Percentiles rank a stretch among this genome's conserved stretches.
phyloP scores from a whole-genome alignment of 257 asterid genomes.

The Jasminum sambac region DNA sequence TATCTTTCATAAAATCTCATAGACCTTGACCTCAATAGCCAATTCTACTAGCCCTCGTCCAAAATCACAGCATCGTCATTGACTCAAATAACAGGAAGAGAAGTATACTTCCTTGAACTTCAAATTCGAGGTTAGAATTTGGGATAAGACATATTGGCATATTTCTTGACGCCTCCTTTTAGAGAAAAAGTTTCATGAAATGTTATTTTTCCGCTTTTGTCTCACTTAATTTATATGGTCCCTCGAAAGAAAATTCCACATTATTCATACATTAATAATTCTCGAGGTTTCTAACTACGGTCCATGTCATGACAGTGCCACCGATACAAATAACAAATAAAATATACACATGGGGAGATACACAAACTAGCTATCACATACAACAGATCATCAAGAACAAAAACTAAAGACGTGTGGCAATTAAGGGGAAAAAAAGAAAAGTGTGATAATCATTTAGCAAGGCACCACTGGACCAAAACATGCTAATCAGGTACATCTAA shows the following conservation, averaged over 20 bases:
- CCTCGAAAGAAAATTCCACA: not conserved
- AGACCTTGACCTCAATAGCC: not conserved
- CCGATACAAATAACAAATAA: not conserved
- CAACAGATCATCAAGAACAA: not conserved
- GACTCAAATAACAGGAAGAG: not conserved
- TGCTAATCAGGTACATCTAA: not conserved
- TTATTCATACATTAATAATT: not conserved
- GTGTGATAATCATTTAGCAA: not conserved
- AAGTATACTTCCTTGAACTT: not conserved
- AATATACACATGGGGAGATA: not conserved
- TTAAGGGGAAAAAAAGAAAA: not conserved
- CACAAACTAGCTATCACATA: not conserved
- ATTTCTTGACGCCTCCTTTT: not conserved
- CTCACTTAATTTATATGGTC: not conserved
- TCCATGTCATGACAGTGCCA: not conserved
- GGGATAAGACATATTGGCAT: not conserved
- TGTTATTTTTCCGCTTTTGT: not conserved
- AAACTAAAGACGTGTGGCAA: not conserved
- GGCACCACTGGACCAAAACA: not conserved
- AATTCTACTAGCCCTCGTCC: not conserved
- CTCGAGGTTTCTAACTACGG: not conserved
- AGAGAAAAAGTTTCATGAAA: not conserved
- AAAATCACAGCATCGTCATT: not conserved
- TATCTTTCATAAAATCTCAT: not conserved
- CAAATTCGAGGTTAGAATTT: not conserved